Conservation (phyloP, 768 basidiomycete genomes). For the Russula vinacea region DNA sequence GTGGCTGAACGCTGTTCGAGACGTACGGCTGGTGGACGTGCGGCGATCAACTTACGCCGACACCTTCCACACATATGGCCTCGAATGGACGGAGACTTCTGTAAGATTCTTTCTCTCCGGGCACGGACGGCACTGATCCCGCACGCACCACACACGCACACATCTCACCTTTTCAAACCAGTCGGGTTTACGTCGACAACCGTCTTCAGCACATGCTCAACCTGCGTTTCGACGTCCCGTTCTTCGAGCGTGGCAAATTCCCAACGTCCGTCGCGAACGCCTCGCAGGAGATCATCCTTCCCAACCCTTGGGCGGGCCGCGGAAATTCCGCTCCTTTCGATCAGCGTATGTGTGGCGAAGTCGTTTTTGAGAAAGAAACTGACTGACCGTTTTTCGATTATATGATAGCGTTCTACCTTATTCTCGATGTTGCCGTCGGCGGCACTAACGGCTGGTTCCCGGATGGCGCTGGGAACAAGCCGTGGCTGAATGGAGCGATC, state of each 20-base stretch:
- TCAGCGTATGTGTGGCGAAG: slow-evolving; percentile 46
- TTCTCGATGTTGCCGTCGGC: slow-evolving; percentile 79
- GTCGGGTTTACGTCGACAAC: slow-evolving; percentile 81
- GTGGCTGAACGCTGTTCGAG: slow-evolving; percentile 46
- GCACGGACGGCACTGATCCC: slow-evolving; percentile 23
- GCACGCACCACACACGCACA: neutral
- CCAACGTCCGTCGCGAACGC: slow-evolving; percentile 58
- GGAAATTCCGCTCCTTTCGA: slow-evolving; percentile 78
- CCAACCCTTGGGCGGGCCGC: slow-evolving; percentile 74
- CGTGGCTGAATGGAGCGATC: slow-evolving; percentile 70
- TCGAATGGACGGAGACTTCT: slow-evolving; percentile 89
- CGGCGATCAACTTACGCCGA: slow-evolving; percentile 65
- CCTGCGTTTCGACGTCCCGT: slow-evolving; percentile 68
- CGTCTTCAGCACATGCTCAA: slow-evolving; percentile 70
- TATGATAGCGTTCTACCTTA: slow-evolving; percentile 73
- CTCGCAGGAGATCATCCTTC: slow-evolving; percentile 56
- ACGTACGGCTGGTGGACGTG: slow-evolving; percentile 78
- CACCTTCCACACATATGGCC: slow-evolving; percentile 74
- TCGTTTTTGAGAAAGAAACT: neutral
- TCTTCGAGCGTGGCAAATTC: slow-evolving; percentile 74
- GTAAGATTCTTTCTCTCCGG: slow-evolving; percentile 41
- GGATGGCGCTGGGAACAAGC: slow-evolving; percentile 72
- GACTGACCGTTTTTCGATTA: neutral
- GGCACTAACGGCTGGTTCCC: slow-evolving; percentile 94
- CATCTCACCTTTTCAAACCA: slow-evolving; percentile 30